These are phyloP conservation scores for Epicoccum nigrum DNA, from an alignment of 2,329 filamentous ascomycete genomes.

Conservation along the genomic window DNA sequence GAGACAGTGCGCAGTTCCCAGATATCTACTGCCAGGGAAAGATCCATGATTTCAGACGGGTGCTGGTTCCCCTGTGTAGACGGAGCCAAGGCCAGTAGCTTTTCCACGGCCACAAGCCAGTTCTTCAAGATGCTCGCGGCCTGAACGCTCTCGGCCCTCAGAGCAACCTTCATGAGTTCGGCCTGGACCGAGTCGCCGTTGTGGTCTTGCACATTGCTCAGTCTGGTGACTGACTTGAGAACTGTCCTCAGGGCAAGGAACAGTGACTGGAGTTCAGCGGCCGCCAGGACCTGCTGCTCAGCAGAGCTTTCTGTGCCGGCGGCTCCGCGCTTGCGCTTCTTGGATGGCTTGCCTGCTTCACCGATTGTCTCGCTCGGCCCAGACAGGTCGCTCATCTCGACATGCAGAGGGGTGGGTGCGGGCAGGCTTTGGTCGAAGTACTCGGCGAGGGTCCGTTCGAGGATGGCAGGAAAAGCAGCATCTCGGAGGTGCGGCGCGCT, in stretches of 20 bases:
- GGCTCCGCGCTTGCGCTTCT: conserved; percentile 45
- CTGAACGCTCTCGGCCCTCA: conserved; percentile 43
- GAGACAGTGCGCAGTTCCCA: conserved; percentile 45
- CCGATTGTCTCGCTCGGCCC: conserved; percentile 39
- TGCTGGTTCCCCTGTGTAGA: neutral
- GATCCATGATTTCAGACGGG: conserved; percentile 22
- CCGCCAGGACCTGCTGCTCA: conserved; percentile 22
- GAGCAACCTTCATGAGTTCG: conserved; percentile 46
- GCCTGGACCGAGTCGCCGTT: conserved; percentile 31
- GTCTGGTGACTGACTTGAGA: conserved; percentile 27
- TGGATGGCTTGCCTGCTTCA: conserved; percentile 35
- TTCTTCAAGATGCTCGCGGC: conserved; percentile 45
- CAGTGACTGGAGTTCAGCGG: conserved; percentile 23
- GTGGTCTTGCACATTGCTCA: conserved; percentile 19
- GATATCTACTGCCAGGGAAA: conserved; percentile 36
- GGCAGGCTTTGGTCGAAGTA: conserved; percentile 30
- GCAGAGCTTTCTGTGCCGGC: conserved; percentile 21
- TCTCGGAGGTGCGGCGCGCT: conserved; percentile 75
- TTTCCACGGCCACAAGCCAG: conserved; percentile 40
- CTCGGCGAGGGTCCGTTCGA: conserved; percentile 71
- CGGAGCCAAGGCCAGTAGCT: conserved; percentile 14
- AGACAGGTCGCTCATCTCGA: conserved; percentile 24
- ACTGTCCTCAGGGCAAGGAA: conserved; percentile 32
- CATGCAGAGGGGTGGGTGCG: conserved; percentile 9
- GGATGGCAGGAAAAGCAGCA: conserved; percentile 68